These are phyloP conservation scores for Cordyceps javanica DNA, from an alignment of 2,329 filamentous ascomycete genomes.

Conservation along the genomic window DNA sequence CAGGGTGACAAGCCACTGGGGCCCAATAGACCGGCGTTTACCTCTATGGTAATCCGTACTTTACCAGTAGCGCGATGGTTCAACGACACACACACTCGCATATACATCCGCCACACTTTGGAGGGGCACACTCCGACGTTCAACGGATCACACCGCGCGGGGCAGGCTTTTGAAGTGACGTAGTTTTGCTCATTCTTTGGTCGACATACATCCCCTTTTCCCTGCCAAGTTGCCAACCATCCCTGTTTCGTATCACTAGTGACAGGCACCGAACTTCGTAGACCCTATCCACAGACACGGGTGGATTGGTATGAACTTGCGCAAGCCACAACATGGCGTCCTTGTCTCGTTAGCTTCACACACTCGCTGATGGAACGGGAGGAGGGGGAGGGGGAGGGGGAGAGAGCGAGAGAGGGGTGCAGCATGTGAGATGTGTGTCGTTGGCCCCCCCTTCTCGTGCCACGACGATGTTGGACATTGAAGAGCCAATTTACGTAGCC, in stretches of 20 bases:
- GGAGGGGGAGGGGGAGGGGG: too few species aligned
- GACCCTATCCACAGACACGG: background rate
- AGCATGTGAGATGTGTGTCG: background rate
- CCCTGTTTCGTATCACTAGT: background rate
- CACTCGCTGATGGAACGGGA: background rate
- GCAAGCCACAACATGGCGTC: background rate
- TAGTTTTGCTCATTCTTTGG: background rate
- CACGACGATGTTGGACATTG: background rate
- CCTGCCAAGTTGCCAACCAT: background rate
- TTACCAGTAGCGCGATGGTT: too few species aligned
- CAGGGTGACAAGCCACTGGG: background rate
- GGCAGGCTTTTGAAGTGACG: slow-evolving; percentile 1
- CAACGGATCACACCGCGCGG: background rate
- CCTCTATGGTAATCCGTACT: too few species aligned
- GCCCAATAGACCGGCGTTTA: too few species aligned
- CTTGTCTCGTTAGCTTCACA: background rate
- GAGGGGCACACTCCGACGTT: slow-evolving; percentile 8
- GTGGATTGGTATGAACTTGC: background rate
- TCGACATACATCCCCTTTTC: background rate
- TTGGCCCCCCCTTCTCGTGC: background rate
- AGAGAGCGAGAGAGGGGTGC: background rate
- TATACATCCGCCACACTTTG: background rate
- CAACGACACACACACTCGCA: too few species aligned
- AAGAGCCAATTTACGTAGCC: background rate
- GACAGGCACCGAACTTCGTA: background rate